Percentiles rank a stretch among this genome's conserved stretches.
These are phyloP conservation scores for Pichia sp. DNA, from an alignment of 1,139 yeast species.

Conservation along the genomic window DNA sequence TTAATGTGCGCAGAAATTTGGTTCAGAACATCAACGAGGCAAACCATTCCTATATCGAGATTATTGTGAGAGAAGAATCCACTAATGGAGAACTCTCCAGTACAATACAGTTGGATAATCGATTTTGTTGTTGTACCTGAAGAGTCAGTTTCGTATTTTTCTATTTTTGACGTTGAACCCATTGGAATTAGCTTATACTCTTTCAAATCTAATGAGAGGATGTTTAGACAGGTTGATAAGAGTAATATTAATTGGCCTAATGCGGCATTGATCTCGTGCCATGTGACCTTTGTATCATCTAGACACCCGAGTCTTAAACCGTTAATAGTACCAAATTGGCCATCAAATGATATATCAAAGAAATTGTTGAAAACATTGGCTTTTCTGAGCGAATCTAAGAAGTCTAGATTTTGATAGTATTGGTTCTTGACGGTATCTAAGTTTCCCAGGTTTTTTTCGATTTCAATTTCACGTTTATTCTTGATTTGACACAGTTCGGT, in stretches of 20 bases:
- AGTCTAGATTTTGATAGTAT: conserved; percentile 59
- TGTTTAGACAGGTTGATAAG: conserved; percentile 59
- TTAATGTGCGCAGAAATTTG: conserved; percentile 55
- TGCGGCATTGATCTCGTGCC: conserved; percentile 94
- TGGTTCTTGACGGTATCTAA: conserved; percentile 61
- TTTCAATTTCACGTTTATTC: conserved; percentile 53
- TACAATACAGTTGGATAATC: conserved; percentile 44
- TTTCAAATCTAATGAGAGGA: conserved; percentile 53
- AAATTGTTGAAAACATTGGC: conserved; percentile 81
- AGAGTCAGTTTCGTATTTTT: conserved; percentile 46
- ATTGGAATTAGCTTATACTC: conserved; percentile 73
- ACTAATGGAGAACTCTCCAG: conserved; percentile 66
- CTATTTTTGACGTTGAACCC: conserved; percentile 83
- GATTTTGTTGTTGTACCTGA: conserved; percentile 34
- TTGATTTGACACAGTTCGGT: conserved; percentile 42
- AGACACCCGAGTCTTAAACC: conserved; percentile 75
- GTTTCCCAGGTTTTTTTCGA: conserved; percentile 47
- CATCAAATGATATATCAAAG: conserved; percentile 79
- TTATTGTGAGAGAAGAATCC: conserved; percentile 68
- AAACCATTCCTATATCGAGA: conserved; percentile 75
- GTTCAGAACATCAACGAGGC: conserved; percentile 59
- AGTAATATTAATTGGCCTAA: conserved; percentile 80
- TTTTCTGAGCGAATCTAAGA: conserved; percentile 66
- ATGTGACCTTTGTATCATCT: conserved; percentile 60
- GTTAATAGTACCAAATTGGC: conserved; percentile 84